Conservation (phyloP, 164 flowering plant species). For the Platanus orientalis region DNA sequence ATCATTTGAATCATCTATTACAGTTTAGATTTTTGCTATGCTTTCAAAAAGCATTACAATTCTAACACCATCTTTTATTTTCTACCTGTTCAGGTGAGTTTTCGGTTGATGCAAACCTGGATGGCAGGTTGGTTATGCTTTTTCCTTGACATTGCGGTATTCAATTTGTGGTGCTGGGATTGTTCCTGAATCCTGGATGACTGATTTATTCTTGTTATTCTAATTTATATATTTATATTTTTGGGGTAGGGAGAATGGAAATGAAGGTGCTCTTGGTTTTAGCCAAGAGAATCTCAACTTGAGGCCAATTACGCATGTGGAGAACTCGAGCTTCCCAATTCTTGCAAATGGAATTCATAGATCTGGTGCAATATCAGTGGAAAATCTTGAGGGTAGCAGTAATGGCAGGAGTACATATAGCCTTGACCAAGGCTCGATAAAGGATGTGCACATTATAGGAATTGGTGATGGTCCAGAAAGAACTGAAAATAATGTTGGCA, state of each 20-base stretch:
- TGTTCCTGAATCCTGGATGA: neutral
- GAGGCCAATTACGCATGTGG: constrained; percentile 11
- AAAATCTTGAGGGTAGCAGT: constrained; percentile 12
- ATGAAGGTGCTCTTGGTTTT: constrained; percentile 23
- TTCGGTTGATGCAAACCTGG: constrained; percentile 43
- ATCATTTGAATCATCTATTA: no score
- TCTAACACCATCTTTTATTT: neutral
- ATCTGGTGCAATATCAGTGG: constrained; percentile 12
- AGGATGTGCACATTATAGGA: constrained; percentile 17
- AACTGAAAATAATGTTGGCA: constrained; percentile 19
- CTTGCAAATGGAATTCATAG: constrained; percentile 17
- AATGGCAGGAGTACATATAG: constrained; percentile 3
- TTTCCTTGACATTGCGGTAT: neutral
- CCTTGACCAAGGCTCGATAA: neutral
- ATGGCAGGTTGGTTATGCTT: constrained; percentile 37
- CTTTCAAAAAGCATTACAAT: neutral
- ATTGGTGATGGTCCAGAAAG: constrained; percentile 17
- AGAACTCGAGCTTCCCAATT: constrained; percentile 9
- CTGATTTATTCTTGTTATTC: neutral
- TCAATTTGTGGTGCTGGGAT: constrained; percentile 4
- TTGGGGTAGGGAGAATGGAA: constrained; percentile 30
- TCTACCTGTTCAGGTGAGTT: constrained; percentile 51
- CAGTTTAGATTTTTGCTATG: neutral
- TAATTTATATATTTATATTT: constrained; percentile 5
- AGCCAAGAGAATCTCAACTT: constrained; percentile 24